phyloP scores from a whole-genome alignment of 2,329 filamentous ascomycete species.

The Botrytis sinoallii region DNA sequence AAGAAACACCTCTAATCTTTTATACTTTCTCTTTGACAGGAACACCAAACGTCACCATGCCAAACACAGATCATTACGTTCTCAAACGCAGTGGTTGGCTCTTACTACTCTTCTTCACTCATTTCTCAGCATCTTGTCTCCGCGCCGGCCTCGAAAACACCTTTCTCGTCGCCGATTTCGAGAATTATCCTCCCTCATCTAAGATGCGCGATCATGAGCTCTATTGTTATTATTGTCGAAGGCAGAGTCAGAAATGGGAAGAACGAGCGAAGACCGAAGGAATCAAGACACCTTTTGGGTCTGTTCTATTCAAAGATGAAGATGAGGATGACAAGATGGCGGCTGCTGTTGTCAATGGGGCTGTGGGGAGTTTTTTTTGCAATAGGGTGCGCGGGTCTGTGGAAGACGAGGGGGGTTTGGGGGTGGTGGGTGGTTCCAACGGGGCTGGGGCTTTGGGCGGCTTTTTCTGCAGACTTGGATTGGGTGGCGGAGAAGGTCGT shows the following conservation, averaged over 20 bases:
- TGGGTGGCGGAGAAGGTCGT: not conserved
- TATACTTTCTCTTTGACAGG: not conserved
- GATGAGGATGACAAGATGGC: not conserved
- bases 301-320: not conserved
- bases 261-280: not conserved
- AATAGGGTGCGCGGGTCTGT: not conserved
- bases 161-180: not conserved
- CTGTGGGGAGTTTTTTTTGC: not conserved
- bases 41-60: not conserved
- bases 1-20: not conserved
- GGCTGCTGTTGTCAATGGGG: not conserved
- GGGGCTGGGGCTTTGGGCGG: not conserved
- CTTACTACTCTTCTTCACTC: not conserved
- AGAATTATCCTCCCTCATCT: not conserved
- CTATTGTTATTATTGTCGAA: not conserved
- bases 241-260: not conserved
- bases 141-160: not conserved
- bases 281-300: not conserved
- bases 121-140: not conserved
- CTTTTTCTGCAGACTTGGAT: not conserved
- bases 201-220: not conserved
- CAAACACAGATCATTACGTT: not conserved
- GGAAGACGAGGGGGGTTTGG: conserved; percentile 9
- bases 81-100: conserved; percentile 16
- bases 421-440: conserved; percentile 2